A percentile compares a stretch with the other conserved stretches of the same genome.
Evolutionary conservation across 345 rosid species (phyloP).

Genomic region (Pistacia vera): DNA sequence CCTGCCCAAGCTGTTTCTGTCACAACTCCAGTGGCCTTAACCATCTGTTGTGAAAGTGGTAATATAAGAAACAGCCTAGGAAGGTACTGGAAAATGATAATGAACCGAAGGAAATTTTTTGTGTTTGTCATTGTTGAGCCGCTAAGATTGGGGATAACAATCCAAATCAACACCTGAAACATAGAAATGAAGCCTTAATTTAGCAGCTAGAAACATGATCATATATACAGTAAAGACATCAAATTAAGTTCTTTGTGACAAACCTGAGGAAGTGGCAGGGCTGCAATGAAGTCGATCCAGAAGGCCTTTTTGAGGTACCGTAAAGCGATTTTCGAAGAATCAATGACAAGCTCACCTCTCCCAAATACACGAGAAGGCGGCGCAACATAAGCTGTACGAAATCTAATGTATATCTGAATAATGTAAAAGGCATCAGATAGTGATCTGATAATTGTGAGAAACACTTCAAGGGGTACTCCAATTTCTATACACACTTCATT

Average conservation of each 20-base stretch:
- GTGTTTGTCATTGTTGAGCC: conserved; percentile 87
- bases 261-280: conserved; percentile 95
- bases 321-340: conserved; percentile 57
- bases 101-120: conserved; percentile 80
- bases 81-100: conserved; percentile 77
- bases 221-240: background rate
- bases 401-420: conserved; percentile 66
- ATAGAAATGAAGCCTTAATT: background rate
- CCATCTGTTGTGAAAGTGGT: conserved; percentile 78
- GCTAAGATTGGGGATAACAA: conserved; percentile 63
- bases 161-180: conserved; percentile 81
- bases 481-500: conserved; percentile 58
- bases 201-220: background rate
- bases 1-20: conserved; percentile 98
- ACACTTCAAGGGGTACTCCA: conserved; percentile 55
- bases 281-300: conserved; percentile 77
- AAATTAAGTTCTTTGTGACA: background rate
- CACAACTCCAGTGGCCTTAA: conserved; percentile 83
- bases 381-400: conserved; percentile 77
- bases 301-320: conserved; percentile 58
- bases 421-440: conserved; percentile 73
- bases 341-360: conserved; percentile 88
- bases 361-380: conserved; percentile 92
- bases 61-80: conserved; percentile 73
- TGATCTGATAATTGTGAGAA: conserved; percentile 65